phyloP scores from a whole-genome alignment of 108 stramenopile species.

The Schizochytrium sp. region DNA sequence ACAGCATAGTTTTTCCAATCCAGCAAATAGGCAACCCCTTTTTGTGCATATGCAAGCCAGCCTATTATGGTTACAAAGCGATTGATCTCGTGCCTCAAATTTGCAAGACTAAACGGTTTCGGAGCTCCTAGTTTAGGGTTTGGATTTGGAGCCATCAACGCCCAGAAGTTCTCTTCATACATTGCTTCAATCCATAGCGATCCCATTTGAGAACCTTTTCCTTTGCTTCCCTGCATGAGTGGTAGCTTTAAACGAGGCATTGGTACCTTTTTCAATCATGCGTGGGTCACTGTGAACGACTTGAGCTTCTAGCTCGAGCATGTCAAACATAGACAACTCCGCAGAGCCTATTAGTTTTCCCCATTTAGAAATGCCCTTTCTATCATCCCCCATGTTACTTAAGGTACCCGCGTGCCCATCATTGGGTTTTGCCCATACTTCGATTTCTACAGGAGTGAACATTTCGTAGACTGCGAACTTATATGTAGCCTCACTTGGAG shows the following conservation, averaged over 20 bases:
- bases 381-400: not conserved
- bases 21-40: not conserved
- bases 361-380: slow-evolving; percentile 11
- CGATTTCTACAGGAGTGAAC: slow-evolving; percentile 12
- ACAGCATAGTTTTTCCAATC: slow-evolving; percentile 23
- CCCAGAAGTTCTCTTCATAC: slow-evolving; percentile 22
- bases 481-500: not conserved
- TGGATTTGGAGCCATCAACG: not conserved
- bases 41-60: not conserved
- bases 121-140: not conserved
- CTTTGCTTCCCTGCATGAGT: not conserved
- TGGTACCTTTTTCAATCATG: not conserved
- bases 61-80: not conserved
- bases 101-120: slow-evolving; percentile 4
- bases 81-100: not conserved
- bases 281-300: not conserved
- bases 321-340: slow-evolving; percentile 18
- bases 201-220: not conserved
- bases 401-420: too few species aligned
- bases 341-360: not conserved
- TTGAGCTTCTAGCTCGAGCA: slow-evolving; percentile 43
- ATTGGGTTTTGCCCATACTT: not conserved
- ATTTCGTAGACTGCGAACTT: slow-evolving; percentile 42
- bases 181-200: slow-evolving; percentile 45
- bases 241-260: slow-evolving; percentile 50